A percentile compares a stretch with the other conserved stretches of the same genome.
These are phyloP conservation scores for Phytophthora pisi DNA, from an alignment of 352 stramenopile species.

Conservation along the genomic window DNA sequence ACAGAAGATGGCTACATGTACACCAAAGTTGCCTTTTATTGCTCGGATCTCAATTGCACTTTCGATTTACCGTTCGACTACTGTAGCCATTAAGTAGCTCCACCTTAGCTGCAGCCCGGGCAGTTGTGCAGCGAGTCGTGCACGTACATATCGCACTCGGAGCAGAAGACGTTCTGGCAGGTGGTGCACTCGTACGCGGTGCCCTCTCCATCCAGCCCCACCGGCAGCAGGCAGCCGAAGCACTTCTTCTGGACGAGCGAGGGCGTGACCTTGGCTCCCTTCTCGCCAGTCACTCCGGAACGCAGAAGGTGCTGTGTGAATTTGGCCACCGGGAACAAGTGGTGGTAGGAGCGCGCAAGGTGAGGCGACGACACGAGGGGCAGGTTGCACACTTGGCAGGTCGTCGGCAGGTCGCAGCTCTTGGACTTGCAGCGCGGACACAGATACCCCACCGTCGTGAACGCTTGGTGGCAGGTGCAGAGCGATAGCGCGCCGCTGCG, in stretches of 20 bases:
- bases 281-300: constrained; percentile 29
- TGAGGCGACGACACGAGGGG: constrained; percentile 97
- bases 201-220: constrained; percentile 51
- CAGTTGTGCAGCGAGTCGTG: constrained; percentile 99
- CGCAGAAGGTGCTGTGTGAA: constrained; percentile 84
- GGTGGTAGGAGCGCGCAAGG: constrained; percentile 97
- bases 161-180: constrained; percentile 95
- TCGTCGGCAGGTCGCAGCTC: constrained; percentile 94
- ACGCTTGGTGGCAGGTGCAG: constrained; percentile 85
- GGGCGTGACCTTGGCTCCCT: constrained; percentile 21
- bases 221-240: constrained; percentile 79
- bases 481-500: constrained; percentile 78
- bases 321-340: constrained; percentile 97
- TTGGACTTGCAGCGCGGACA: constrained; percentile 96
- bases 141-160: constrained; percentile 97
- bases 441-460: constrained; percentile 91
- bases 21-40: constrained; percentile 9
- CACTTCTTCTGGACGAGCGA: constrained; percentile 59
- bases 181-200: constrained; percentile 85
- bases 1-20: constrained; percentile 17
- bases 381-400: constrained; percentile 97
- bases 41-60: background rate
- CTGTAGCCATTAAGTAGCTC: background rate
- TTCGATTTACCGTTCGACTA: background rate
- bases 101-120: constrained; percentile 88